phyloP scores from a whole-genome alignment of 1,139 yeast species.

The Blastobotrys ciferrii region DNA sequence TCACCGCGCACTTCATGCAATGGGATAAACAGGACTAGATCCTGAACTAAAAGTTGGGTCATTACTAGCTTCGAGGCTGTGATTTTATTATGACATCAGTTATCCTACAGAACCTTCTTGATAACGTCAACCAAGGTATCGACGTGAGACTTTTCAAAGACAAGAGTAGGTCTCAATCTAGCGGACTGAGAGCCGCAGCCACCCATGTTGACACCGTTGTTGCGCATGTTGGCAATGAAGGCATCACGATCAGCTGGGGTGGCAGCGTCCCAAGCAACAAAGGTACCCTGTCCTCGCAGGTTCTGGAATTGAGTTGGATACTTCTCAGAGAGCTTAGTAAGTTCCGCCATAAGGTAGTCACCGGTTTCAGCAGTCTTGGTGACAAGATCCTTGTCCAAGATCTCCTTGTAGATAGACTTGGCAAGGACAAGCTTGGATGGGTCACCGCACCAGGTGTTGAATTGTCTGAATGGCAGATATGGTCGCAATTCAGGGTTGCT shows the following conservation, averaged over 20 bases:
- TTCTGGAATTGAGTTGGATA: constrained; percentile 52
- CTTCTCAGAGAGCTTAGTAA: constrained; percentile 49
- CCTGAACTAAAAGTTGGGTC: background rate
- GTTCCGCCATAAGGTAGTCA: constrained; percentile 53
- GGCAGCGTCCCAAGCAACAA: constrained; percentile 72
- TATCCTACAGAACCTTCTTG: constrained; percentile 28
- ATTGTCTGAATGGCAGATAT: constrained; percentile 72
- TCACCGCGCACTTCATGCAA: no score
- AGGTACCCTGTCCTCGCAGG: constrained; percentile 79
- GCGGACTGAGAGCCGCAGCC: constrained; percentile 76
- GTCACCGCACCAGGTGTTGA: constrained; percentile 92
- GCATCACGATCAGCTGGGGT: constrained; percentile 54
- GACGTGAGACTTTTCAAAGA: constrained; percentile 74
- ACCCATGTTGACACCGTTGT: constrained; percentile 70
- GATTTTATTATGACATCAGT: background rate
- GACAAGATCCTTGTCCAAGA: constrained; percentile 58
- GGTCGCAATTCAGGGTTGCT: constrained; percentile 69
- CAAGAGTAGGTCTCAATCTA: constrained; percentile 74
- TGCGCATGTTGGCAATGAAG: constrained; percentile 56
- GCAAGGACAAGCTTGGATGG: constrained; percentile 76
- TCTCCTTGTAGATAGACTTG: constrained; percentile 64
- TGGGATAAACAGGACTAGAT: background rate
- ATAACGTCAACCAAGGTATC: constrained; percentile 51
- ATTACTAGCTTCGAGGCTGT: background rate
- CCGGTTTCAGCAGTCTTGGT: constrained; percentile 60